Conservation (phyloP, 805 yeast genomes). For the Lipomyces japonicus region DNA sequence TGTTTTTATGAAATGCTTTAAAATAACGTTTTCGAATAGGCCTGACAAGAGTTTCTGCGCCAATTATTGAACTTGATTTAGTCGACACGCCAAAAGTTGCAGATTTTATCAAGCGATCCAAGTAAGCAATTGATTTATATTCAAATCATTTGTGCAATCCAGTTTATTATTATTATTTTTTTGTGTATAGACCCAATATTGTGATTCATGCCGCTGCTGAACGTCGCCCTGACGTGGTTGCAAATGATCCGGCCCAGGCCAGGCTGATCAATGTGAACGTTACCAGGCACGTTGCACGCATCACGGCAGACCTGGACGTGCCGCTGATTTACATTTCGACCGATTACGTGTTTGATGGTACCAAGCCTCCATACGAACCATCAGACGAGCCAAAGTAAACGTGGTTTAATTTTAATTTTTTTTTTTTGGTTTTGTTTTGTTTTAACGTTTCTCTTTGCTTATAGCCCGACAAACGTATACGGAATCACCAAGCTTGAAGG, state of each 20-base stretch:
- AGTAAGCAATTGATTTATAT: too few species aligned
- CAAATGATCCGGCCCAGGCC: slow-evolving; percentile 9
- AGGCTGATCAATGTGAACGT: slow-evolving; percentile 11
- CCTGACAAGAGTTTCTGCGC: slow-evolving; percentile 9
- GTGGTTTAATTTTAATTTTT: neutral
- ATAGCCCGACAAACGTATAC: slow-evolving; percentile 23
- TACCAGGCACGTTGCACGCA: slow-evolving; percentile 11
- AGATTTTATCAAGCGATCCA: neutral
- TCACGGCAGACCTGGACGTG: slow-evolving; percentile 12
- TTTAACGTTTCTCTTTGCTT: neutral
- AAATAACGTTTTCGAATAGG: slow-evolving; percentile 2
- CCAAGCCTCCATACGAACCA: slow-evolving; percentile 22
- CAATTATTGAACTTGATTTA: slow-evolving; percentile 12
- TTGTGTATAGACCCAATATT: slow-evolving; percentile 13
- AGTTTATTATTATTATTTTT: too few species aligned
- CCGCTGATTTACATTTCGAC: slow-evolving; percentile 24
- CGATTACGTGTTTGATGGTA: slow-evolving; percentile 27
- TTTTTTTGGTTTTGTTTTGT: too few species aligned
- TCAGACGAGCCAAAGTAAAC: slow-evolving; percentile 21
- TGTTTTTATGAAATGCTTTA: neutral
- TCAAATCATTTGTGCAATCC: too few species aligned
- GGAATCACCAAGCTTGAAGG: slow-evolving; percentile 21
- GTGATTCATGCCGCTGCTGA: slow-evolving; percentile 26
- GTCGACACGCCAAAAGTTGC: slow-evolving; percentile 3
- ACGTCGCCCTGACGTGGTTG: slow-evolving; percentile 18